Evolutionary conservation across 208 protist species (phyloP), one percentile per base, ranked within the genome.

Genomic region (Crithidia expoeki): DNA sequence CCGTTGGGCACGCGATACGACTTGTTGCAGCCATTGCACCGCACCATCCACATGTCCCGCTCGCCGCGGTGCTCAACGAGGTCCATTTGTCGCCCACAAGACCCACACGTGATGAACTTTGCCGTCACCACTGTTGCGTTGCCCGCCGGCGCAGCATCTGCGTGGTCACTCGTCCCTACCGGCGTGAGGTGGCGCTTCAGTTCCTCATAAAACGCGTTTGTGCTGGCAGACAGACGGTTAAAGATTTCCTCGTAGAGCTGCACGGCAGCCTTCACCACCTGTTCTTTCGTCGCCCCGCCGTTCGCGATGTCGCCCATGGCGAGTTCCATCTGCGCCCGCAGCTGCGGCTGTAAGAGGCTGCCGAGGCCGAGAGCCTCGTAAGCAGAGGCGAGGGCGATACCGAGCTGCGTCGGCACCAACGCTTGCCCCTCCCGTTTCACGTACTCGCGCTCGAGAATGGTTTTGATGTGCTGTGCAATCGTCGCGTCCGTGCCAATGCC

Each of bases 401-500:
- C 98, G 1, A 99, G 84, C 12, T 66, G 58, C 7, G 97, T 99
- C 14, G 98, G 98, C 25, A 89, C 62, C 51, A 99, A 94, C 25
- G 33, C 25, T 63, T 85, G 72, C 46, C 74, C 47, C 49, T 96
- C 86, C 33, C 94, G 95, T 46, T 72, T 81, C 46, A 95, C 95
- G 70, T 99, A 99, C 47, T 88, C 84, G 33, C 98, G 79, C 2
- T 98, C 85, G 42, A 98, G 67, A 14, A 99, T 94, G 0, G 86
- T 99, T 76, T 98, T 86, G 68, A 99, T 99, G 85, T 99, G 99
- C 79, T 98, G 84, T 6, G 98, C 98, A 55, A 99, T 99, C 4
- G 99, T 99, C 7, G 99, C 99, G 87, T 99, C 99, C 1, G 99
- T 99, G 27, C 99, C 99, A 68, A 99, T 99, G 33, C 96, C 95